These are phyloP conservation scores for Termitomyces sp. DNA, from an alignment of 768 basidiomycete genomes.

Conservation along the genomic window DNA sequence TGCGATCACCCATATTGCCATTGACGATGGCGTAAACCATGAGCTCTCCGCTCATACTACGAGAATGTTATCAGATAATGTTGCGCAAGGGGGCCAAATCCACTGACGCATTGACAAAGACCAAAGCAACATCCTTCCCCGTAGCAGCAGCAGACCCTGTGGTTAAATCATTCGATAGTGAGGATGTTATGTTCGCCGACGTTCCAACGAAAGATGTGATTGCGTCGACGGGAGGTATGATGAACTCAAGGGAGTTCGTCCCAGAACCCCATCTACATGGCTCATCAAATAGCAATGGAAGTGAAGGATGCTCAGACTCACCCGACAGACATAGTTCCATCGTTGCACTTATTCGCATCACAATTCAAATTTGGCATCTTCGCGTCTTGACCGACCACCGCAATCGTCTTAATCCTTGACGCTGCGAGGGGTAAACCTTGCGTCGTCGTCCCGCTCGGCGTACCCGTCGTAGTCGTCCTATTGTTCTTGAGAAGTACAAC, in stretches of 20 bases:
- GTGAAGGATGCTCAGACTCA: constrained; percentile 27
- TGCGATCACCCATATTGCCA: constrained; percentile 58
- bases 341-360: constrained; percentile 47
- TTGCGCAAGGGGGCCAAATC: background rate
- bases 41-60: constrained; percentile 48
- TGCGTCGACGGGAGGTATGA: constrained; percentile 46
- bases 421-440: constrained; percentile 43
- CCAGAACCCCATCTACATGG: constrained; percentile 45
- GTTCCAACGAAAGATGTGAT: constrained; percentile 35
- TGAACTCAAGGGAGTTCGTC: constrained; percentile 41
- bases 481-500: constrained; percentile 70
- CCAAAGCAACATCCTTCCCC: constrained; percentile 54
- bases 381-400: constrained; percentile 59
- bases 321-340: constrained; percentile 61
- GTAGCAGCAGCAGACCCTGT: constrained; percentile 35
- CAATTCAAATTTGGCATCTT: constrained; percentile 44
- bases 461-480: constrained; percentile 32
- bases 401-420: constrained; percentile 50
- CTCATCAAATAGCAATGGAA: background rate
- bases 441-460: constrained; percentile 26
- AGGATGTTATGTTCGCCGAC: constrained; percentile 37
- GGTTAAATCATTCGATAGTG: constrained; percentile 39
- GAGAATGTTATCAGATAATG: constrained; percentile 11
- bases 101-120: constrained; percentile 55
- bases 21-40: constrained; percentile 58